Conservation (phyloP, 495 filamentous ascomycete genomes). For the Hyaloscypha finlandica region DNA sequence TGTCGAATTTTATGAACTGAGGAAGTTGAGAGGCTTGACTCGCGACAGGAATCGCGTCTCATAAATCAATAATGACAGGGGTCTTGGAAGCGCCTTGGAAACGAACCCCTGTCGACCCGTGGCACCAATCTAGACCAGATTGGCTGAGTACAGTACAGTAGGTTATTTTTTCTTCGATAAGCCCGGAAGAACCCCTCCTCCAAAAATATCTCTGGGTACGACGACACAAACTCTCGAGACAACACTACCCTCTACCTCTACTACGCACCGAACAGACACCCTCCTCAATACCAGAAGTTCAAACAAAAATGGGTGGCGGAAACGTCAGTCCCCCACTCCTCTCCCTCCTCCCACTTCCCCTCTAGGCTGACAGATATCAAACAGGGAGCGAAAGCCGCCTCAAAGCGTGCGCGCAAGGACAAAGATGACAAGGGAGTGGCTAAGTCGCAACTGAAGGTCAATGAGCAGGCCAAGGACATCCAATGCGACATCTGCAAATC, state of each 20-base stretch:
- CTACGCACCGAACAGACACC: not conserved
- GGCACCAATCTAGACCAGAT: not conserved
- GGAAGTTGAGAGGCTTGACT: not conserved
- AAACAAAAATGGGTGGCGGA: constrained; percentile 44
- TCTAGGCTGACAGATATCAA: not conserved
- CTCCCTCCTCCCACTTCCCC: not conserved
- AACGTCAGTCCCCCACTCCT: constrained; percentile 44
- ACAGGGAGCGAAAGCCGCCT: constrained; percentile 58
- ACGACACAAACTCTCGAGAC: not conserved
- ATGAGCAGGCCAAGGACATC: constrained; percentile 55
- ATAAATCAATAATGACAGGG: not conserved
- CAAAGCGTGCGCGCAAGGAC: constrained; percentile 57
- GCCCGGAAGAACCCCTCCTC: not conserved
- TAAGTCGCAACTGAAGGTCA: constrained; percentile 59
- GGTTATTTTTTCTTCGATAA: constrained; percentile 6
- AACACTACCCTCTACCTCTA: not conserved
- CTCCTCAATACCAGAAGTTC: constrained; percentile 2
- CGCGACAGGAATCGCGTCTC: constrained; percentile 8
- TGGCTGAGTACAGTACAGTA: not conserved
- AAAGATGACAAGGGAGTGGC: constrained; percentile 43
- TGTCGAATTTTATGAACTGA: constrained; percentile 20
- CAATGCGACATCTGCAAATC: constrained; percentile 58
- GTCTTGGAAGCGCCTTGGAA: not conserved
- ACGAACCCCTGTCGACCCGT: no score
- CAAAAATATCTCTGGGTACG: not conserved